Evolutionary conservation across 495 filamentous ascomycete genomes (phyloP), one percentile per base, ranked within the genome.

Genomic region (Lophiotrema nucula): DNA sequence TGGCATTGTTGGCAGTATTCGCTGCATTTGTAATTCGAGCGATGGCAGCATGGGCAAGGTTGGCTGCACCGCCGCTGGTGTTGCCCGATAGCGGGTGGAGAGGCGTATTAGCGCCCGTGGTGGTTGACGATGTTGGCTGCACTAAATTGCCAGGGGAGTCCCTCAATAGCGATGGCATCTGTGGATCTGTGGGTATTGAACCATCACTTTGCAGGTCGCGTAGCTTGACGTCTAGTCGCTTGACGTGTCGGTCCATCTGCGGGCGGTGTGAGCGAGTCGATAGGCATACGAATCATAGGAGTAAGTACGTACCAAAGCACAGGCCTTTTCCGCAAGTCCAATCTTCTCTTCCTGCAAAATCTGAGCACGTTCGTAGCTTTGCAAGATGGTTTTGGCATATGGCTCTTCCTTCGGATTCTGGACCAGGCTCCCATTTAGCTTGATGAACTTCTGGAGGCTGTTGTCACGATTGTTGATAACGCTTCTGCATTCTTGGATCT

Each of bases 401-500:
- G 79, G 72, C 22, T 88, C 85, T 72, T 98, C 92, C 68, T 95
- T 93, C 0, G 92, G 88, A 65, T 96, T 89, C n/a, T 82, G 77
- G 16, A 81, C 73, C 55, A 90, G 79, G 67, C 88, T 90, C 51
- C 92, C 90, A 69, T 96, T 88, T 16, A 83, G 54, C 69, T 88
- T 91, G 73, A 97, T 88, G 75, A 85, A 92, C 72, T 91, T 95
- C 70, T 98, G 93, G 47, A 98, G 80, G 62, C 84, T 87, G 55
- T 68, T 79, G 66, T 98, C 93, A 50, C 85, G 83, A 19, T 85
- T 83, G 58, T 85, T 85, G 75, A 95, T 90, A 19, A 80, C 79
- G 38, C 77, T 77, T 37, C 87, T 77, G 66, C 85, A 88, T 31
- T 92, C 88, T 63, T 87, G 79, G 66, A 92, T 86, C 35, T 81